Percentiles rank a stretch among this genome's conserved stretches.
Conservation (phyloP, 2,329 filamentous ascomycete species). For the Colletotrichum lupini region DNA sequence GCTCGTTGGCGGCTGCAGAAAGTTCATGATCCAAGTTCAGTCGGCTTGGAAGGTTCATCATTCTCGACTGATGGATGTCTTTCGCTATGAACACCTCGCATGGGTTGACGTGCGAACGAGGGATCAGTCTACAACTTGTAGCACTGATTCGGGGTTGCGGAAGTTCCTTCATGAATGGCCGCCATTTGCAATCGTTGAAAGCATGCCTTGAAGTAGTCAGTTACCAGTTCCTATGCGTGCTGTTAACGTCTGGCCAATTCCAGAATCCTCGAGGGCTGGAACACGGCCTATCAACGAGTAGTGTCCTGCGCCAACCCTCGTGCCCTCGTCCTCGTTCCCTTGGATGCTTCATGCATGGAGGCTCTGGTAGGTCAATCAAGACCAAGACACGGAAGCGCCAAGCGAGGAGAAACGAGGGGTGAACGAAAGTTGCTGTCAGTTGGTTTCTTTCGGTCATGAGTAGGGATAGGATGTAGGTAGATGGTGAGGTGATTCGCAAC, state of each 20-base stretch:
- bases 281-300: conserved; percentile 17
- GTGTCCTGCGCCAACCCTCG: background rate
- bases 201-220: background rate
- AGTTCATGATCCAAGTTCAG: background rate
- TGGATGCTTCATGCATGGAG: conserved; percentile 1
- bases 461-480: background rate
- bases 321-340: background rate
- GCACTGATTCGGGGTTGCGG: background rate
- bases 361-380: conserved; percentile 14
- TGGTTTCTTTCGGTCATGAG: background rate
- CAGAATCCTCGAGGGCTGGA: conserved; percentile 13
- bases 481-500: conserved; percentile 20
- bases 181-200: background rate
- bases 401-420: conserved; percentile 11
- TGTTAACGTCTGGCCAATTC: conserved; percentile 22
- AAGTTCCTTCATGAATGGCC: background rate
- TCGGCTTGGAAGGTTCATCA: conserved; percentile 8
- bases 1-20: background rate
- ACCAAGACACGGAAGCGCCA: background rate
- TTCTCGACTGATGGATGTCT: conserved; percentile 20
- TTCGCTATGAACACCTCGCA: background rate
- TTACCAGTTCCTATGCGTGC: conserved; percentile 1
- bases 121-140: conserved; percentile 8
- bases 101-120: conserved; percentile 2
- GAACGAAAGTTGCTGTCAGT: conserved; percentile 21